Base-by-base conservation (phyloP, 1,284 basidiomycete species). In the Rhodotorula sp. region DNA sequence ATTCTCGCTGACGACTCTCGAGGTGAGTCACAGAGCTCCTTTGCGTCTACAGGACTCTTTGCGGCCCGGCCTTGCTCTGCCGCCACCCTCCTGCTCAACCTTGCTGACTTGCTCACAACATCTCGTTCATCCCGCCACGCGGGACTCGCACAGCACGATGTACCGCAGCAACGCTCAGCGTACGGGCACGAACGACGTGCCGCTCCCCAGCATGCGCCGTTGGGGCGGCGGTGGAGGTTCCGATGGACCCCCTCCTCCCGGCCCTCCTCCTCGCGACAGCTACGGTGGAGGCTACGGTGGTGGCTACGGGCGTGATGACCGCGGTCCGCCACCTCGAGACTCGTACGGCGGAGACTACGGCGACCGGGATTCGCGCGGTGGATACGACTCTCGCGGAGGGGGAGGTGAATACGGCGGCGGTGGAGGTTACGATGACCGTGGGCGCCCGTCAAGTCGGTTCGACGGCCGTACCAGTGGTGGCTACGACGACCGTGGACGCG, bases 261-360 rank as follows among this genome's bases (percentile, higher is more conserved):
- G 48, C 4, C 62, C 62, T 15, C 64, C 64, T 30, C 56, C 57
- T 37, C 57, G 47, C 5, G 28, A 58, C 22, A 62, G 62, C 22
- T 50, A 59, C 55, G 67, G 61, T 20, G 51, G 60, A 10, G 46
- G 63, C 20, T 31, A 62, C n/a, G 54, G 58, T 30, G 59, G 50
- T 26, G 50, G 50, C 61, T 65, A 62, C 28, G 56, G 74, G 24
- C 59, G 67, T 50, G 68, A 68, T 40, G 69, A 61, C 20, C 70
- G 70, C 58, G 75, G 64, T 7, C 63, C 64, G 26, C 64, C 40
- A 15, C 53, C 31, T 50, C 31, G 68, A 56, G 65, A 68, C 46
- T 53, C 81, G 60, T 80, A 81, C 59, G 31, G 68, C 20, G 68
- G 58, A 50, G 61, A 58, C 9, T 57, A 56, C 34, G 50, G 69